Evolutionary conservation across 176 grass and related monocot genomes (phyloP).

Genomic region (Secale cereale): DNA sequence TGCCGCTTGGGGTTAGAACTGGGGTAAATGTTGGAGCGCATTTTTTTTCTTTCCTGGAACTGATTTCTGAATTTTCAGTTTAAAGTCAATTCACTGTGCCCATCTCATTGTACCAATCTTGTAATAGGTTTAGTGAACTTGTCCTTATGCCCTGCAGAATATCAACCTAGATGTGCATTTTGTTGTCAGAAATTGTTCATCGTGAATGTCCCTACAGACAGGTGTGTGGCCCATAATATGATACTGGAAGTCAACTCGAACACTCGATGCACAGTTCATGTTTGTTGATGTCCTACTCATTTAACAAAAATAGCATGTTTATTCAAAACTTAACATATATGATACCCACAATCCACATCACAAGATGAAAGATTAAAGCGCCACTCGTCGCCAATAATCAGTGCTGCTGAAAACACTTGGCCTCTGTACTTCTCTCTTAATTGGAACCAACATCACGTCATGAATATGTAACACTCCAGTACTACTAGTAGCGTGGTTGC

Average conservation of each 20-base stretch:
- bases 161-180: neutral
- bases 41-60: neutral
- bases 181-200: neutral
- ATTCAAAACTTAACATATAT: neutral
- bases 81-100: neutral
- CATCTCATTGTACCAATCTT: conserved; percentile 21
- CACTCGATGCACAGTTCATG: neutral
- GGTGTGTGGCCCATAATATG: neutral
- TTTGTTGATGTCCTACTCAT: neutral
- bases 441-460: neutral
- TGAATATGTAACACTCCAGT: neutral
- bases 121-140: neutral
- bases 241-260: too few species aligned
- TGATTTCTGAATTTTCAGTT: neutral
- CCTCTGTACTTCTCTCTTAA: neutral
- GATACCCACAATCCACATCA: too few species aligned
- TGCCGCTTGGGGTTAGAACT: neutral
- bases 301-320: neutral
- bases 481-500: neutral
- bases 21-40: conserved; percentile 7
- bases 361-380: too few species aligned
- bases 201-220: neutral
- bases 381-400: too few species aligned
- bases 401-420: neutral
- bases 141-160: conserved; percentile 4